Conservation (phyloP, 2,329 filamentous ascomycete species). For the Aspergillus brasiliensis region DNA sequence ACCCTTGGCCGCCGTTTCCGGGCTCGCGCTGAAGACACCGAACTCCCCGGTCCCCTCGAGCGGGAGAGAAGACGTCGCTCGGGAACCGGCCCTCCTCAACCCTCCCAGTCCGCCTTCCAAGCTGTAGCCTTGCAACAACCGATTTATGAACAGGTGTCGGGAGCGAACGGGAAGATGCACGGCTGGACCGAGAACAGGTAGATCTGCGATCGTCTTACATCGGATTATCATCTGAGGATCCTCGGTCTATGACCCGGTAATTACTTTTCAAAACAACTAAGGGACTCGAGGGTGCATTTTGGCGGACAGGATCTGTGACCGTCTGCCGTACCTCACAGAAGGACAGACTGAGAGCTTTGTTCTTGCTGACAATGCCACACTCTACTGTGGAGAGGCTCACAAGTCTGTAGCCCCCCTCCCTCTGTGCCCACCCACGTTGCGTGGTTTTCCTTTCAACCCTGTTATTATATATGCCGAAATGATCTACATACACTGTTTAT, state of each 20-base stretch:
- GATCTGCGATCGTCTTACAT: not conserved
- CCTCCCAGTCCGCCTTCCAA: constrained; percentile 41
- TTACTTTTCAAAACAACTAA: not conserved
- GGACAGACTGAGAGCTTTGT: not conserved
- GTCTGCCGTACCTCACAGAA: not conserved
- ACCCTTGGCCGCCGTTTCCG: constrained; percentile 64
- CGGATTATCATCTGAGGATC: not conserved
- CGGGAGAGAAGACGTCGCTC: constrained; percentile 63
- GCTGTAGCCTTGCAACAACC: constrained; percentile 38
- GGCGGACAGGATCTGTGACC: not conserved
- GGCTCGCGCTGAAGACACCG: constrained; percentile 46
- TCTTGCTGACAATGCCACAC: not conserved
- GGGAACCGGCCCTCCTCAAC: constrained; percentile 59
- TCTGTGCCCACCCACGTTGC: constrained; percentile 6
- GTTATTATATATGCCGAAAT: constrained; percentile 26
- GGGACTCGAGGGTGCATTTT: not conserved
- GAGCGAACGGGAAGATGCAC: constrained; percentile 41
- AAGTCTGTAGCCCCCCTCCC: constrained; percentile 1
- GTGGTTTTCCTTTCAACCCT: constrained; percentile 18
- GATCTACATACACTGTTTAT: constrained; percentile 26
- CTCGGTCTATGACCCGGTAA: not conserved
- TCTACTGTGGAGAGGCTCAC: not conserved
- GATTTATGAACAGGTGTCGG: constrained; percentile 30
- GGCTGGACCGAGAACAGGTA: constrained; percentile 38
- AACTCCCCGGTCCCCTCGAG: constrained; percentile 50